Conservation (phyloP, 2,329 filamentous ascomycete species). For the Grosmannia huntii region DNA sequence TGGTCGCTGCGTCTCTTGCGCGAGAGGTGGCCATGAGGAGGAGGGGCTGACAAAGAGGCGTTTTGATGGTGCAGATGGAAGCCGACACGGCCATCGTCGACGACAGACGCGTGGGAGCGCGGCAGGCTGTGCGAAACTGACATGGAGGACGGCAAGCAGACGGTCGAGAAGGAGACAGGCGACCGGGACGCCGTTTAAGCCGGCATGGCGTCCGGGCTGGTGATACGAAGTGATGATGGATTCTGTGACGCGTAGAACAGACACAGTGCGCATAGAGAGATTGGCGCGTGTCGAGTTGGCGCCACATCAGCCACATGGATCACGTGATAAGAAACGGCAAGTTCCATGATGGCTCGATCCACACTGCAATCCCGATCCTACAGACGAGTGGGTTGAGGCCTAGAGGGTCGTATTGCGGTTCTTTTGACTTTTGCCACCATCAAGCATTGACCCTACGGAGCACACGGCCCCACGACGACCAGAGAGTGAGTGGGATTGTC, state of each 20-base stretch:
- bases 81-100: conserved; percentile 14
- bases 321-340: neutral
- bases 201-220: neutral
- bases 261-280: too few relatives aligned
- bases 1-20: conserved; percentile 7
- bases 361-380: neutral
- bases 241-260: neutral
- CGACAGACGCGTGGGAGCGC: conserved; percentile 32
- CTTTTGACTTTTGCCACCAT: neutral
- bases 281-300: neutral
- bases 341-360: neutral
- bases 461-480: neutral
- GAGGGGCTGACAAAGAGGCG: neutral
- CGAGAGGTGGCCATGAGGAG: conserved; percentile 13
- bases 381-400: neutral
- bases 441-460: neutral
- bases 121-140: conserved; percentile 8
- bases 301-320: neutral
- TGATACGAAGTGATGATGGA: neutral
- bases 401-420: neutral
- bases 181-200: neutral
- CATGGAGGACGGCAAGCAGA: conserved; percentile 1
- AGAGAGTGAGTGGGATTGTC: neutral
- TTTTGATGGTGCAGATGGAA: neutral
- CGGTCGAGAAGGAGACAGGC: neutral